Percentiles rank a stretch among this genome's conserved stretches.
These are phyloP conservation scores for Colletotrichum incanum DNA, from an alignment of 2,329 filamentous ascomycete species.

Conservation along the genomic window DNA sequence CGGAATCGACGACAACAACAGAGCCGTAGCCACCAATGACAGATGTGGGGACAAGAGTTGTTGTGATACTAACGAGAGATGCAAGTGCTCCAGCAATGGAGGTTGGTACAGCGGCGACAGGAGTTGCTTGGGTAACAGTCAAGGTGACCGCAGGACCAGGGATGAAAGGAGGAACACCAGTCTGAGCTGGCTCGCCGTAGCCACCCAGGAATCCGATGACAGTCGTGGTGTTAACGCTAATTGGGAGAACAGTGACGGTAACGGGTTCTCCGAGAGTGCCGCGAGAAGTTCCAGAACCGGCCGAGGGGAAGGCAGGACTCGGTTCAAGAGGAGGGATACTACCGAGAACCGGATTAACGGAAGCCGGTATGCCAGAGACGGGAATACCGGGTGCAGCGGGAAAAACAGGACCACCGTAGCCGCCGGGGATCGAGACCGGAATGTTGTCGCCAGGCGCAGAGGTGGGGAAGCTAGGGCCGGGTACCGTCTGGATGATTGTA, in stretches of 20 bases:
- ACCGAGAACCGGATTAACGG: background rate
- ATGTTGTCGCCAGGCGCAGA: background rate
- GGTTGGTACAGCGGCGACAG: background rate
- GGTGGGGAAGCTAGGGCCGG: background rate
- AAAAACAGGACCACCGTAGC: conserved; percentile 27
- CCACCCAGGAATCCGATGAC: conserved; percentile 20
- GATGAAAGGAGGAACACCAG: conserved; percentile 5
- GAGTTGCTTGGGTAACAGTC: conserved; percentile 3
- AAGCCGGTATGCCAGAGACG: background rate
- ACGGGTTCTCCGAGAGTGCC: background rate
- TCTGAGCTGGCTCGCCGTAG: conserved; percentile 21
- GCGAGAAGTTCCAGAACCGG: background rate
- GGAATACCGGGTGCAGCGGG: conserved; percentile 13
- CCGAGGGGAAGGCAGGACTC: background rate
- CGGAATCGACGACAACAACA: conserved; percentile 1
- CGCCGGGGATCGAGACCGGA: conserved; percentile 9
- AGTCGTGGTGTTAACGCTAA: background rate
- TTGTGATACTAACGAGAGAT: background rate
- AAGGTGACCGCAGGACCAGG: conserved; percentile 3
- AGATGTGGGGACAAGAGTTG: background rate
- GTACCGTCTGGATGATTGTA: conserved; percentile 10
- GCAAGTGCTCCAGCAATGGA: background rate
- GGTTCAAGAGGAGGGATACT: background rate
- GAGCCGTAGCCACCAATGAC: conserved; percentile 6
- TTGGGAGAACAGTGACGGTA: conserved; percentile 4